phyloP scores from a whole-genome alignment of 306 rosid species.

The Ziziphus jujuba region DNA sequence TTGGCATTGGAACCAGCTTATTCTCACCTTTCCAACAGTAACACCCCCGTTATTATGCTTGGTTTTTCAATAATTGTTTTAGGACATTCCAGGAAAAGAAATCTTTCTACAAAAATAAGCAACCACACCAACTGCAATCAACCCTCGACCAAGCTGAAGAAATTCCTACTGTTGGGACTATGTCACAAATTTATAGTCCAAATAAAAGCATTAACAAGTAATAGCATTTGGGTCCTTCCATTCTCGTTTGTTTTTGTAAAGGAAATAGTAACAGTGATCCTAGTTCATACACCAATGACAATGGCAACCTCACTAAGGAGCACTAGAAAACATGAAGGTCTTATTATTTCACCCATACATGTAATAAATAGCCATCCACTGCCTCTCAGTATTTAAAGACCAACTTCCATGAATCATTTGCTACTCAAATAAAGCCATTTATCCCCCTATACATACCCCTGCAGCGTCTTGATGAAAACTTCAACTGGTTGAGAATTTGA shows the following conservation, averaged over 20 bases:
- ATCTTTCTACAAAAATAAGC: neutral
- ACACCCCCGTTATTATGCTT: neutral
- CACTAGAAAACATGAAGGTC: no score
- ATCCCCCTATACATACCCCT: neutral
- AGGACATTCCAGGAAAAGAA: neutral
- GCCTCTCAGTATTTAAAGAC: neutral
- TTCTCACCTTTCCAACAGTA: neutral
- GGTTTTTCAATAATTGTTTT: neutral
- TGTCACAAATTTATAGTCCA: neutral
- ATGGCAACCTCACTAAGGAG: no score
- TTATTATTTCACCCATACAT: no score
- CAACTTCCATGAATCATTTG: neutral
- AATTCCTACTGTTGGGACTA: no score
- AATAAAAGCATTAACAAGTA: neutral
- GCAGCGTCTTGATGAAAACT: neutral
- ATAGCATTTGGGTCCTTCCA: neutral
- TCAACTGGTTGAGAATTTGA: neutral
- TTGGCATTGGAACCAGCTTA: neutral
- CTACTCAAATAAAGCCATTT: neutral
- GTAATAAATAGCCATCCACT: neutral
- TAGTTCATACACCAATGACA: no score
- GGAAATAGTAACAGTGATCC: neutral
- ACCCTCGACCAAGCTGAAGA: neutral
- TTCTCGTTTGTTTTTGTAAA: neutral
- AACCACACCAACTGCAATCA: neutral